Conservation (phyloP, 139 green algal genomes). For the Chlorella sp. region DNA sequence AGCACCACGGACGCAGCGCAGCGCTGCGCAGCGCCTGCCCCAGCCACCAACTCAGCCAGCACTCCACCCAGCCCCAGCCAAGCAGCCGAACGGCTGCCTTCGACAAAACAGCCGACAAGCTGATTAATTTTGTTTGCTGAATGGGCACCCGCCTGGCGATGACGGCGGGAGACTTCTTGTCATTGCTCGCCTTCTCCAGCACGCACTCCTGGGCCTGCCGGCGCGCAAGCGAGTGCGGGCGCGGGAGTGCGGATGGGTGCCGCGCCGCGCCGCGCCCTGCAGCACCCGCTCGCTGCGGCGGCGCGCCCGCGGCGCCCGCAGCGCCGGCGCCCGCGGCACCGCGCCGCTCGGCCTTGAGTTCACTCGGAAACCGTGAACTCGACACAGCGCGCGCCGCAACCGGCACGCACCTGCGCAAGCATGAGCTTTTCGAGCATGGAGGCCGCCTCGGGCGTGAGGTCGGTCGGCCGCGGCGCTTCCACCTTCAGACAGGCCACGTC, state of each 20-base stretch:
- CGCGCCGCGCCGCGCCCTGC: too few relatives aligned
- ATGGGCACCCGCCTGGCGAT: too few relatives aligned
- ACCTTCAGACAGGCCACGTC: conserved; percentile 69
- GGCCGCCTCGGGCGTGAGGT: conserved; percentile 76
- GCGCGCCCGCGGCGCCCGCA: not conserved
- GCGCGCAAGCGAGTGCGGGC: too few relatives aligned
- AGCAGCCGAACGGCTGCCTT: too few relatives aligned
- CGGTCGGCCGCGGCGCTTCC: conserved; percentile 65
- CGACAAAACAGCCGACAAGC: too few relatives aligned
- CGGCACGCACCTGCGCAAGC: conserved; percentile 81
- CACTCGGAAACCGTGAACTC: not conserved
- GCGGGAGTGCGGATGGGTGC: too few relatives aligned
- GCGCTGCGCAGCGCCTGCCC: too few relatives aligned
- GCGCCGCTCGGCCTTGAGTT: not conserved
- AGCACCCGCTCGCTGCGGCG: not conserved
- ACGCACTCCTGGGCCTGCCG: conserved; percentile 87
- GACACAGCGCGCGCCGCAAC: not conserved
- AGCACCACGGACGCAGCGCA: too few relatives aligned
- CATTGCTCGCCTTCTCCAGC: conserved; percentile 83
- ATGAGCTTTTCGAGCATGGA: conserved; percentile 93
- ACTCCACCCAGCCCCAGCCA: too few relatives aligned
- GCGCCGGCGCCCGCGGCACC: not conserved
- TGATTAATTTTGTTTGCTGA: too few relatives aligned
- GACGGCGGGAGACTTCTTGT: conserved; percentile 78
- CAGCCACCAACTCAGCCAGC: too few relatives aligned